phyloP scores from a whole-genome alignment of 345 rosid genomes.

The Moringa oleifera region DNA sequence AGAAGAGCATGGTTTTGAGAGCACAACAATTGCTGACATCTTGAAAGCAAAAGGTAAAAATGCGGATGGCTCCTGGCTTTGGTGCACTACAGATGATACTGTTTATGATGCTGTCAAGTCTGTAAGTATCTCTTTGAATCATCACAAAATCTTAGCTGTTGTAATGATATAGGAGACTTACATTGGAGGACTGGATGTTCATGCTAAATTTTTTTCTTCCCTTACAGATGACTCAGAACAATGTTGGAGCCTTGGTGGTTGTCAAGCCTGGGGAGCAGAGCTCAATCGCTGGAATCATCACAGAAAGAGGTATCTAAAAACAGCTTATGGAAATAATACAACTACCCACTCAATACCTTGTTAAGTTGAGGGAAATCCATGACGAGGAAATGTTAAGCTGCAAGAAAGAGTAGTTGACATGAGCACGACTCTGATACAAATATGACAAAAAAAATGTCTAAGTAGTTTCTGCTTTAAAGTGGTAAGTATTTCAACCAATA shows the following conservation, averaged over 20 bases:
- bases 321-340: no score
- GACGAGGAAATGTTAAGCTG: no score
- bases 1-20: slow-evolving; percentile 92
- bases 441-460: no score
- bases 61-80: slow-evolving; percentile 99
- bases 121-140: slow-evolving; percentile 33
- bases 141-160: not conserved
- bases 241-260: slow-evolving; percentile 95
- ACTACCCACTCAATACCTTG: no score
- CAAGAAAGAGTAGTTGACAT: no score
- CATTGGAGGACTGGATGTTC: not conserved
- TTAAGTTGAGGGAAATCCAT: no score
- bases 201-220: not conserved
- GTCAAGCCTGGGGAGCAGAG: slow-evolving; percentile 88
- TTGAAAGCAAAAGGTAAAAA: slow-evolving; percentile 73
- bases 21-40: slow-evolving; percentile 76
- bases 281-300: slow-evolving; percentile 91
- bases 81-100: slow-evolving; percentile 91
- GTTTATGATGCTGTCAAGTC: slow-evolving; percentile 95
- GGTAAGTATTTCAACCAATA: no score
- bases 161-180: not conserved
- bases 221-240: slow-evolving; percentile 91
- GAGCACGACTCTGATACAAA: no score
- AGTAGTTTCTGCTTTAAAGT: no score
- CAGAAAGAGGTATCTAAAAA: slow-evolving; percentile 68